phyloP scores from a whole-genome alignment of 1,139 yeast genomes.

The Yamadazyma taylorii region DNA sequence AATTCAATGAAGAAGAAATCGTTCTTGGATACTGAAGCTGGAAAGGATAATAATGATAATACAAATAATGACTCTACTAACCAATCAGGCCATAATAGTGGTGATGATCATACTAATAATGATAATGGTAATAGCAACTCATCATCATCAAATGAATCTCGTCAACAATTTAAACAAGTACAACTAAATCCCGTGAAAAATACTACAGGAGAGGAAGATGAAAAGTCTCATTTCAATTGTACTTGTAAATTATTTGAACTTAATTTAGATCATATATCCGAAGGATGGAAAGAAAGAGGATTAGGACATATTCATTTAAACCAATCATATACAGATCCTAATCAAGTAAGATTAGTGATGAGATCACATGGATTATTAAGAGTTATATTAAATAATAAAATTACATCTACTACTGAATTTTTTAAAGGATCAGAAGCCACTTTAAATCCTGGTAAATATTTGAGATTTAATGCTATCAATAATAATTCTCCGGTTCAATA shows the following conservation, averaged over 20 bases:
- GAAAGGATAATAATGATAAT: conserved; percentile 2
- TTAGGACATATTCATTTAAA: conserved; percentile 84
- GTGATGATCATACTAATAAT: conserved; percentile 4
- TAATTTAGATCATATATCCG: conserved; percentile 58
- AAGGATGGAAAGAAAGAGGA: conserved; percentile 97
- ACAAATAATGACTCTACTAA: conserved; percentile 11
- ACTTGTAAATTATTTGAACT: conserved; percentile 81
- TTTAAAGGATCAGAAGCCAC: conserved; percentile 86
- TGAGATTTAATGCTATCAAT: conserved; percentile 56
- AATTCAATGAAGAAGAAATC: conserved; percentile 50
- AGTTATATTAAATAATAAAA: conserved; percentile 76
- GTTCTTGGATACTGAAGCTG: conserved; percentile 45
- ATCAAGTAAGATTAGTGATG: conserved; percentile 68
- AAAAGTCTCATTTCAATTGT: conserved; percentile 63
- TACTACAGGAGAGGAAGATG: conserved; percentile 90
- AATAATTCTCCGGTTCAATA: conserved; percentile 75
- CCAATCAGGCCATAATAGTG: conserved; percentile 20
- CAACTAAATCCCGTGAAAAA: conserved; percentile 52
- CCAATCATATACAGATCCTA: conserved; percentile 38
- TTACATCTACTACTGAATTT: conserved; percentile 56
- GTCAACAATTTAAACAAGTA: conserved; percentile 49
- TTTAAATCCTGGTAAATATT: conserved; percentile 71
- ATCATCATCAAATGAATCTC: conserved; percentile 11
- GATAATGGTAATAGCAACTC: neutral
- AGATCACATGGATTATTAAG: conserved; percentile 84